phyloP scores from a whole-genome alignment of 2,329 filamentous ascomycete species.

The Neofusicoccum sp. region DNA sequence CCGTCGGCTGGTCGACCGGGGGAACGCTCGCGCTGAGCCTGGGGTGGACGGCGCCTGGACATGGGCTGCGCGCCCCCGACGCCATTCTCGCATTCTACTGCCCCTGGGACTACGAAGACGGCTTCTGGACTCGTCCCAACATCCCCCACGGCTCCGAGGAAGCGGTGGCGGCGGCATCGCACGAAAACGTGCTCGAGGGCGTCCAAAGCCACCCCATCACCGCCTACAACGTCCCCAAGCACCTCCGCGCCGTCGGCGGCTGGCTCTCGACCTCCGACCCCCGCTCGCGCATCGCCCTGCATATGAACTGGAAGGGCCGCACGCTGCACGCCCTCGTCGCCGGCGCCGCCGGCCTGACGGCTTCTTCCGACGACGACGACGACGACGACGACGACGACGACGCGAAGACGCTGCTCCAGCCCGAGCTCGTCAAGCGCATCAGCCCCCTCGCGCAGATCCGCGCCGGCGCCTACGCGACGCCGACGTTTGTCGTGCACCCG shows the following conservation, averaged over 20 bases:
- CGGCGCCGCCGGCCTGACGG: conserved; percentile 27
- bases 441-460: conserved; percentile 32
- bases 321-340: conserved; percentile 41
- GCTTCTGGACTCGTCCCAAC: conserved; percentile 22
- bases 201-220: conserved; percentile 24
- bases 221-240: conserved; percentile 24
- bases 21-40: conserved; percentile 51
- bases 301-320: conserved; percentile 49
- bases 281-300: conserved; percentile 42
- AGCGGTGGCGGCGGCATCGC: not conserved
- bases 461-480: conserved; percentile 28
- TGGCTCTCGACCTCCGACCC: conserved; percentile 35
- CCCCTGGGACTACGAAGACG: conserved; percentile 44
- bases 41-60: conserved; percentile 38
- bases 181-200: not conserved
- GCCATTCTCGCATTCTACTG: conserved; percentile 52
- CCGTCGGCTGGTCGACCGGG: conserved; percentile 54
- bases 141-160: conserved; percentile 24
- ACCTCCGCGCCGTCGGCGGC: conserved; percentile 19
- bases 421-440: not conserved
- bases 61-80: conserved; percentile 41
- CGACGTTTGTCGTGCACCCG: conserved; percentile 33
- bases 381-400: too few species aligned
- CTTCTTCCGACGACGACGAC: too few species aligned
- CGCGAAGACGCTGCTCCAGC: conserved; percentile 9